Percentiles rank a stretch among this genome's conserved stretches.
Conservation (phyloP, 169 alveolate genomes). For the Babesia gibsoni region DNA sequence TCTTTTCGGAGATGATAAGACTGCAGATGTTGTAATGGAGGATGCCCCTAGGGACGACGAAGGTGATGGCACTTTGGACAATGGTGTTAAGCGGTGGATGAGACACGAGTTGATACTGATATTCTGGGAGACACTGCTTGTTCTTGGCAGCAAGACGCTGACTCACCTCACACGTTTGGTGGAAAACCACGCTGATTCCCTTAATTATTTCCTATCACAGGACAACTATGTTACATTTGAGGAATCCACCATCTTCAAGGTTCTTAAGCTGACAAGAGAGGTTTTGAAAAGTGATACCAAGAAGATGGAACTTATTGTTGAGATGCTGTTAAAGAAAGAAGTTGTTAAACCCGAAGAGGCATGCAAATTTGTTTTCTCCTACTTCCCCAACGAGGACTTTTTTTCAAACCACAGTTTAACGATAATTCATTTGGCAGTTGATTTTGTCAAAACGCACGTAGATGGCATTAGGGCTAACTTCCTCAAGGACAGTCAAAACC, state of each 20-base stretch:
- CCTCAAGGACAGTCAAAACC: neutral
- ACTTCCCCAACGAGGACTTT: constrained; percentile 33
- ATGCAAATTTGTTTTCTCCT: constrained; percentile 21
- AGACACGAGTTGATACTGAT: constrained; percentile 40
- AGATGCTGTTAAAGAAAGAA: constrained; percentile 4
- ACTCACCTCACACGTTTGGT: constrained; percentile 45
- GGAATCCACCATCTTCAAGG: constrained; percentile 24
- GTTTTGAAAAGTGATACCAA: constrained; percentile 35
- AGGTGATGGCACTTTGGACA: neutral
- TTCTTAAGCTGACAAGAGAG: constrained; percentile 21
- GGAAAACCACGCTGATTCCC: constrained; percentile 48
- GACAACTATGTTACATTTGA: constrained; percentile 35
- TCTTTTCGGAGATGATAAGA: constrained; percentile 40
- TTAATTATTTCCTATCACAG: constrained; percentile 10
- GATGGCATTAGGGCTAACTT: constrained; percentile 2
- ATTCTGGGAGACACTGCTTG: constrained; percentile 60
- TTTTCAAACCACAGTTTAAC: constrained; percentile 32
- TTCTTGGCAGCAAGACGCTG: constrained; percentile 54
- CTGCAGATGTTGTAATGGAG: constrained; percentile 12
- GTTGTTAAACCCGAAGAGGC: constrained; percentile 17
- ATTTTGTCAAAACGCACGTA: constrained; percentile 1
- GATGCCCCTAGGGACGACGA: neutral
- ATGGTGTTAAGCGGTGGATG: constrained; percentile 17
- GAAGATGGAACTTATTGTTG: constrained; percentile 43
- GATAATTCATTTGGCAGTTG: constrained; percentile 18